These are phyloP conservation scores for Podospora australis DNA, from an alignment of 495 filamentous ascomycete genomes.

Conservation along the genomic window DNA sequence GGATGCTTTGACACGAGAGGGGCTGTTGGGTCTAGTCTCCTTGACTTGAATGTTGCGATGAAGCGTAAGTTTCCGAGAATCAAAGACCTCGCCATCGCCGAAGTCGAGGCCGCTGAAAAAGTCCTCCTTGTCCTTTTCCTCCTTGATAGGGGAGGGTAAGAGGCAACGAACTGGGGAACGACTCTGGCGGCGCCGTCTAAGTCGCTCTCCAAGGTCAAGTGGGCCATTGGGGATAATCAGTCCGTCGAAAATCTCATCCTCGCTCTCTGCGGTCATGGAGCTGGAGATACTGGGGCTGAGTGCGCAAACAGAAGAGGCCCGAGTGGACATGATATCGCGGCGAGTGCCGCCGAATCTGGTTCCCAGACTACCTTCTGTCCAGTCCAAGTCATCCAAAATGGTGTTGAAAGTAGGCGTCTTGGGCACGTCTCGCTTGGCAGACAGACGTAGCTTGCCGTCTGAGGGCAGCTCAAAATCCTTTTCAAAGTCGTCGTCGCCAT, in stretches of 20 bases:
- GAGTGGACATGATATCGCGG: slow-evolving; percentile 65
- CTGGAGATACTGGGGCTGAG: slow-evolving; percentile 88
- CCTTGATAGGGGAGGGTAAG: slow-evolving; percentile 25
- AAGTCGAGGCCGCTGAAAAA: slow-evolving; percentile 85
- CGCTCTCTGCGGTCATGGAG: slow-evolving; percentile 86
- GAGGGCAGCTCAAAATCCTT: slow-evolving; percentile 68
- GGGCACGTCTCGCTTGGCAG: slow-evolving; percentile 50
- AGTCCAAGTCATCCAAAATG: slow-evolving; percentile 73
- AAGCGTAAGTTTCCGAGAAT: slow-evolving; percentile 70
- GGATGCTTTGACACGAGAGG: slow-evolving; percentile 60
- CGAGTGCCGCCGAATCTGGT: slow-evolving; percentile 81
- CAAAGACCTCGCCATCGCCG: slow-evolving; percentile 73
- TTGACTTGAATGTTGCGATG: slow-evolving; percentile 93
- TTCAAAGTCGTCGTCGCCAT: slow-evolving; percentile 62
- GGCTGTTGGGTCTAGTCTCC: slow-evolving; percentile 56
- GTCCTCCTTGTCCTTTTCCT: slow-evolving; percentile 56
- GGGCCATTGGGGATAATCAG: slow-evolving; percentile 77
- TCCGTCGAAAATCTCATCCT: slow-evolving; percentile 84
- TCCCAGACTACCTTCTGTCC: slow-evolving; percentile 87
- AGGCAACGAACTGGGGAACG: slow-evolving; percentile 35
- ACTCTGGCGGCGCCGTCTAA: slow-evolving; percentile 61
- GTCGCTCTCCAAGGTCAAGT: slow-evolving; percentile 67
- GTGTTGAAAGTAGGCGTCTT: slow-evolving; percentile 48
- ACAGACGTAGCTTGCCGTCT: slow-evolving; percentile 53
- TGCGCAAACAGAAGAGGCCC: slow-evolving; percentile 79